Conservation (phyloP, 148 eudicot species). For the Oxyria digyna region DNA sequence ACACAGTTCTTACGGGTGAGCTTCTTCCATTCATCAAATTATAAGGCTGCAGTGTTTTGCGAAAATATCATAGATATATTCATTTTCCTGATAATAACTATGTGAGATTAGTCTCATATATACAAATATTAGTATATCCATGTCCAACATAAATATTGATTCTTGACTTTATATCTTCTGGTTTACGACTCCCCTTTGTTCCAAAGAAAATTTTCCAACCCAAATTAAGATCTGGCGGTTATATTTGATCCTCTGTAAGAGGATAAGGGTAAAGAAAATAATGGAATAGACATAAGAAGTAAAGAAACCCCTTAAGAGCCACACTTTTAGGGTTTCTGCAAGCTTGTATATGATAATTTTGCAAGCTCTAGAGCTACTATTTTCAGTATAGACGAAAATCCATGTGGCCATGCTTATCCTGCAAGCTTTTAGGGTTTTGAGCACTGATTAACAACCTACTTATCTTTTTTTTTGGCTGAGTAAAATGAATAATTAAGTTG, state of each 20-base stretch:
- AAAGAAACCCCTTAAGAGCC: neutral
- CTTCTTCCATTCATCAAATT: neutral
- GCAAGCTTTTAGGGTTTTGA: too few species aligned
- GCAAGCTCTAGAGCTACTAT: neutral
- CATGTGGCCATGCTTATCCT: neutral
- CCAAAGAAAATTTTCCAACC: neutral
- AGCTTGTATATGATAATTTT: neutral
- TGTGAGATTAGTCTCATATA: neutral
- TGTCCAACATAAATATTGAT: neutral
- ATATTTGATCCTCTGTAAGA: neutral
- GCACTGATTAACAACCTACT: neutral
- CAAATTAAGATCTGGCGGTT: neutral
- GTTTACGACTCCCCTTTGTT: neutral
- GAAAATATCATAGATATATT: neutral
- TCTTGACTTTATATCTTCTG: neutral
- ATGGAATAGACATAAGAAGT: neutral
- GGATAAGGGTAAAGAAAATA: neutral
- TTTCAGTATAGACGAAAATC: neutral
- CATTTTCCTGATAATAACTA: neutral
- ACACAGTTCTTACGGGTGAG: constrained; percentile 89
- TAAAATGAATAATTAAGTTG: neutral
- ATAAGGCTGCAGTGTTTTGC: neutral
- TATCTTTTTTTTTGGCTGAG: neutral
- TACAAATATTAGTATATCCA: neutral
- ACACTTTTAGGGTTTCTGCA: neutral